Percentiles rank a stretch among this genome's conserved stretches.
phyloP scores from a whole-genome alignment of 2,329 filamentous ascomycete genomes.

The Diaporthe velutina region DNA sequence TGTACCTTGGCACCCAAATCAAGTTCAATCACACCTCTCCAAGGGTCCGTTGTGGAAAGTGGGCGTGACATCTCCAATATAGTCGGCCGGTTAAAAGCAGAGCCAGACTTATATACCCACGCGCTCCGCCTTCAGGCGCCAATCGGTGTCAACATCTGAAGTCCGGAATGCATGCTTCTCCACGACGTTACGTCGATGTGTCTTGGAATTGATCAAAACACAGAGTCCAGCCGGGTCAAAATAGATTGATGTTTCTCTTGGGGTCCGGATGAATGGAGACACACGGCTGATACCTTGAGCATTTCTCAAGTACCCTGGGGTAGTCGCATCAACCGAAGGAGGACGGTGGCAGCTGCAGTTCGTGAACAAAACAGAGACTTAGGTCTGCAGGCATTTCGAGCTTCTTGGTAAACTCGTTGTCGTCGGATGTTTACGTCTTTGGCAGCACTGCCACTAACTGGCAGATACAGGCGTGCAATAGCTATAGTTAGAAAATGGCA shows the following conservation, averaged over 20 bases:
- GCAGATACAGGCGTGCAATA: background rate
- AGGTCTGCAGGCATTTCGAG: background rate
- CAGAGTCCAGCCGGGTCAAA: background rate
- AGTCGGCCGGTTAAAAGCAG: constrained; percentile 25
- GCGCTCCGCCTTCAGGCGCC: background rate
- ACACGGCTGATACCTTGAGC: no score
- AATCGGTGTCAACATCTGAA: constrained; percentile 20
- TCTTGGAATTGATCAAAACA: background rate
- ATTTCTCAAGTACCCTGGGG: no score
- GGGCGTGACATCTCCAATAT: constrained; percentile 27
- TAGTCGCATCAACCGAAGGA: background rate
- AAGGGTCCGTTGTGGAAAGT: constrained; percentile 8
- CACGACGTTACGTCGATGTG: background rate
- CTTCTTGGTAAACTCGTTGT: background rate
- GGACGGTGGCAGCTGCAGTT: background rate
- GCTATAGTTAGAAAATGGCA: background rate
- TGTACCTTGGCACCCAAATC: constrained; percentile 13
- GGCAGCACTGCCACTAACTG: background rate
- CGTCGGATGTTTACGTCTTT: no score
- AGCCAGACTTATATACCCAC: background rate
- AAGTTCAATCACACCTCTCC: constrained; percentile 7
- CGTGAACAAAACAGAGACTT: background rate
- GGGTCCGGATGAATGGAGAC: constrained; percentile 9
- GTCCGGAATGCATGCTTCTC: background rate
- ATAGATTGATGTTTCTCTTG: constrained; percentile 12